Base-by-base conservation (phyloP, 192 early-diverging fungal genomes). In the Coemansia sp. region DNA sequence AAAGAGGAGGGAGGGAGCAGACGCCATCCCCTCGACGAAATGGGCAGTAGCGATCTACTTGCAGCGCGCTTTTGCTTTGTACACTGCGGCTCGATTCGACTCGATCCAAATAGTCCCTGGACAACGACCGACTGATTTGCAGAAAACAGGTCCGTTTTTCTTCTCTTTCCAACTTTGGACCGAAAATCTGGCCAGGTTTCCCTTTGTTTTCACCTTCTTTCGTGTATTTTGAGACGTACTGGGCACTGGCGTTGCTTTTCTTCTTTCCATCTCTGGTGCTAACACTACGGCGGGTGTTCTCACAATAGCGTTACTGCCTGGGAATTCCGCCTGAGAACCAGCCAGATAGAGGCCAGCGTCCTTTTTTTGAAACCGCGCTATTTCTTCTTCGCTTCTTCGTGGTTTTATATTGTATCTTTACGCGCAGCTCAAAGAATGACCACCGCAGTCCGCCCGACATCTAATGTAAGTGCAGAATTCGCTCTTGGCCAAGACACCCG, bases 381-480 rank as follows among this genome's bases (percentile, higher is more conserved):
- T 29, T 47, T 47, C 45, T 42, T 28, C 29, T 20, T 17, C 26
- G 15, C 22, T 54, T 54, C 48, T 59, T 47, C 23, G 28, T 29
- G 27, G 8, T 47, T 47, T 47, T n/a, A n/a, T 32, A 26, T 31
- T 50, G 20, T 39, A 38, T 14, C 27, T 30, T 42, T 54, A 28
- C 52, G 38, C 40, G 19, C 38, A 51, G 28, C 53, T 34, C 29
- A 28, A 43, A 50, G 40, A 51, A 67, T 67, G 65, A 60, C 58
- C 8, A 52, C 58, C 21, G 65, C 65, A 32, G 49, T 67, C 23
- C 58, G 54, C 30, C 58, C 47, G n/a, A 52, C 65, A 2, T 47
- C 54, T 29, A 67, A 67, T 67, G 65, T 67, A 67, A 67, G 65
- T 67, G 17, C 27, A 47, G n/a, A 17, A 17, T 39, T 39, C 41